Base-by-base conservation (phyloP, 2,329 filamentous ascomycete species). In the Drechslera avenae region DNA sequence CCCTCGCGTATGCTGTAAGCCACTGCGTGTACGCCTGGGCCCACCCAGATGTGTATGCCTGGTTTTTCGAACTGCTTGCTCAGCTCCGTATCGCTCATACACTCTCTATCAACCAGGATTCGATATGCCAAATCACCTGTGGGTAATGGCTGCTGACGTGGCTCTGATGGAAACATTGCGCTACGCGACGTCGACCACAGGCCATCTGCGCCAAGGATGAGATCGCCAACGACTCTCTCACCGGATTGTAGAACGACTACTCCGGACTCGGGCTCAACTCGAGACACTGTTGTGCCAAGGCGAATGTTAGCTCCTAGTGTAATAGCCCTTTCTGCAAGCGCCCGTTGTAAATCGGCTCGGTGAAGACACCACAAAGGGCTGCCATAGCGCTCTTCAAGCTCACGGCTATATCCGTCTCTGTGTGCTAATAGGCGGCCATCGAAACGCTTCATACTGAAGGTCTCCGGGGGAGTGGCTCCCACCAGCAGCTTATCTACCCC, bases 111-210 rank as follows among this genome's bases (percentile, higher is more conserved):
- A 2, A 87, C 71, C 0, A 85, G 78, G 33, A 86, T 79, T 2
- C 85, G 76, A 60, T 86, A 88, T 0, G 84, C 85, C 26, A 87
- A 66, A 62, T 87, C 84, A 0, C 84, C 84, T 0, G 84, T 87
- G 0, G 81, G 78, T 4, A 79, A 63, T 0, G 85, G 82, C n/a
- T n/a, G n/a, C n/a, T n/a, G 21, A 23, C 4, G 21, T 4, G 21
- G 7, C 4, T 23, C 21, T 23, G 21, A 7, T 23, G 63, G 71
- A 0, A 76, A 77, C 0, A 83, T 65, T n/a, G 82, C 79, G 4
- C 71, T 71, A 0, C 83, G 75, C 35, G 78, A 82, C 7, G 73
- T 68, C 2, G 82, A 85, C 81, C 83, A 85, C 1, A 87, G 67
- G 0, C 85, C 85, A 54, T 88, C 85, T 0, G 84, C 83, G 0